Evolutionary conservation across 495 filamentous ascomycete genomes (phyloP).

Genomic region (Podospora sp.): DNA sequence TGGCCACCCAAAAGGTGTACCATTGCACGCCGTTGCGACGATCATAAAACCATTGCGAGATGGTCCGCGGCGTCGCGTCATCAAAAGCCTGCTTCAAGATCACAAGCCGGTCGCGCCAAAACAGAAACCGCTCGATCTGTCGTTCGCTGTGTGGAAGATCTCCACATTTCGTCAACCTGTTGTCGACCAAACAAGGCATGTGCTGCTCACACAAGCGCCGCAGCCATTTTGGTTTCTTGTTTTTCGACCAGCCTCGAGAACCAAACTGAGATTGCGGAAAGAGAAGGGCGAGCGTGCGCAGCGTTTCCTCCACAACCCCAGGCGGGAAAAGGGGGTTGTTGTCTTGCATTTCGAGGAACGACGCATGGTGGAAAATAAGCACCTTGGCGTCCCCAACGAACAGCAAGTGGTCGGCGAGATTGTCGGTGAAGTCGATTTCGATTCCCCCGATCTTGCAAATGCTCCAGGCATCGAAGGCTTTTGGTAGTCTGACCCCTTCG

Average conservation of each 20-base stretch:
- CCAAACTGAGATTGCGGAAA: constrained; percentile 38
- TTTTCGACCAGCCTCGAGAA: neutral
- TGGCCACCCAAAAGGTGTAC: constrained; percentile 46
- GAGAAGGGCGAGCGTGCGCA: constrained; percentile 48
- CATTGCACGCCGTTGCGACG: constrained; percentile 53
- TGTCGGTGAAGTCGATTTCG: constrained; percentile 46
- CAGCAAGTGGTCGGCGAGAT: constrained; percentile 51
- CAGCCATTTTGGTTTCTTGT: neutral
- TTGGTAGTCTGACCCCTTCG: constrained; percentile 23
- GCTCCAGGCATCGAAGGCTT: constrained; percentile 25
- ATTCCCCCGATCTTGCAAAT: constrained; percentile 39
- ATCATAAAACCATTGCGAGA: constrained; percentile 57
- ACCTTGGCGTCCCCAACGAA: constrained; percentile 45
- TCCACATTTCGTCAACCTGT: neutral
- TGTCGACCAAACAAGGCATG: neutral
- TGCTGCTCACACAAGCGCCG: neutral
- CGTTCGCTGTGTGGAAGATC: constrained; percentile 2
- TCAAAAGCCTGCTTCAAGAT: constrained; percentile 57
- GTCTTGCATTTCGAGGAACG: constrained; percentile 37
- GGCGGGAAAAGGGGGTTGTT: constrained; percentile 31
- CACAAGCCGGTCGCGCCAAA: constrained; percentile 55
- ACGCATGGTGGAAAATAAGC: constrained; percentile 50
- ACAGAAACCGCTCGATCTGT: constrained; percentile 47
- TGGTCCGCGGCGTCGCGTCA: constrained; percentile 46
- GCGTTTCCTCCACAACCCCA: constrained; percentile 47